Base-by-base conservation (phyloP, 495 filamentous ascomycete species). In the Bathelium albidoporum region DNA sequence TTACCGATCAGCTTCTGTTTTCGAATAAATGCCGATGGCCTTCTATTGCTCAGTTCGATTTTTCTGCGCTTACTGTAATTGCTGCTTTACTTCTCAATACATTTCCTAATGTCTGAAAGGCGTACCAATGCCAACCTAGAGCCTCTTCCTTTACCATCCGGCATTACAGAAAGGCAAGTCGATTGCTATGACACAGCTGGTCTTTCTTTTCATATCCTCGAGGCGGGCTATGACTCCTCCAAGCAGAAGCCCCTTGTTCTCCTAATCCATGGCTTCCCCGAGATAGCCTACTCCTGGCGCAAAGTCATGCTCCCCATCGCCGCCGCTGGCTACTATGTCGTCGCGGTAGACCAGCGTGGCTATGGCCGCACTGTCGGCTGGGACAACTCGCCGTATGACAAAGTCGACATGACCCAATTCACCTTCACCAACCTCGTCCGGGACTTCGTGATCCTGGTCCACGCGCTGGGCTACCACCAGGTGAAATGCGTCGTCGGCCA, bases 281-380 rank as follows among this genome's bases (percentile, higher is more conserved):
- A 89, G 67, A 77, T 88, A 22, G 84, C 86, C 53, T 89, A 80
- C 71, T 87, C 85, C 34, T 88, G 85, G 85, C 83, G 85, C 61
- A 82, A 84, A 52, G 71, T 87, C 14, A 77, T 88, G 63, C 80
- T 82, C 20, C 59, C 71, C 1, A 71, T 89, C 26, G 82, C 85
- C 11, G 70, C 65, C 3, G 75, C 80, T 1, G 83, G 83, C 32
- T 88, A 83, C 72, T 77, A 85, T 71, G 83, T 83, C 61, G 81
- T 88, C 4, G 85, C 86, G 1, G 80, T 82, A 45, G 86, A 89
- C 71, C 84, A 87, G 66, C 81, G 86, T 43, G 86, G 86, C 24
- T 89, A 87, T 67, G 86, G 86, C 18, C 79, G 84, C 49, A 88
- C 85, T 0, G 81, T 76, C 0, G 83, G 83, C 49, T 87, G 85